phyloP scores from a whole-genome alignment of 768 basidiomycete species.

The Pleurotus citrinopileatus region DNA sequence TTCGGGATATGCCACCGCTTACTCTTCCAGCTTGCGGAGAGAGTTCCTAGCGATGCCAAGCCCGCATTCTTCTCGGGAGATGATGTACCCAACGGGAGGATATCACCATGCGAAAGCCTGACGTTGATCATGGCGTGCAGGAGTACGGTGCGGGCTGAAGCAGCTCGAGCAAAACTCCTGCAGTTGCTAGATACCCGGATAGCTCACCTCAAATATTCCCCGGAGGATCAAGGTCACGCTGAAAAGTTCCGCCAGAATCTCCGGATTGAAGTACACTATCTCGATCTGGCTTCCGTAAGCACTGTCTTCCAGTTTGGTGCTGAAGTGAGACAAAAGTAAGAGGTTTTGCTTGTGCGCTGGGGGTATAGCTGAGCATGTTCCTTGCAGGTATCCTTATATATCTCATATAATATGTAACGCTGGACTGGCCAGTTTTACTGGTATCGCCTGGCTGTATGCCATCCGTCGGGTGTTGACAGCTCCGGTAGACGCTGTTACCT shows the following conservation, averaged over 20 bases:
- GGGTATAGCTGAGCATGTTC: neutral
- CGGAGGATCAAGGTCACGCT: slow-evolving; percentile 50
- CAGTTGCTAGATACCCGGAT: slow-evolving; percentile 54
- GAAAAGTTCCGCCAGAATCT: slow-evolving; percentile 57
- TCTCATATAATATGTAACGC: slow-evolving; percentile 84
- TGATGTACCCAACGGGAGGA: slow-evolving; percentile 5
- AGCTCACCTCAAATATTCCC: slow-evolving; percentile 25
- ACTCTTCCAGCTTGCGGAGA: slow-evolving; percentile 60
- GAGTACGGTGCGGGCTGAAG: slow-evolving; percentile 58
- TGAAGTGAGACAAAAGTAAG: slow-evolving; percentile 49
- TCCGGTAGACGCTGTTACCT: slow-evolving; percentile 45
- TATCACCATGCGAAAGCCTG: slow-evolving; percentile 45
- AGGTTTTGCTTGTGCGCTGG: neutral
- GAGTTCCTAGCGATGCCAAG: slow-evolving; percentile 46
- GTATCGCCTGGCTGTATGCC: slow-evolving; percentile 47
- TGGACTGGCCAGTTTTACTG: slow-evolving; percentile 58
- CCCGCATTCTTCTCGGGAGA: slow-evolving; percentile 20
- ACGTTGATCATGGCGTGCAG: slow-evolving; percentile 84
- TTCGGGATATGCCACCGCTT: slow-evolving; percentile 82
- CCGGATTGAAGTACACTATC: slow-evolving; percentile 52
- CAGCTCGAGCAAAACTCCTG: slow-evolving; percentile 54
- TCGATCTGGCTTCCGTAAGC: slow-evolving; percentile 62
- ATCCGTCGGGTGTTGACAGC: slow-evolving; percentile 33
- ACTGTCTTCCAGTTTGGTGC: slow-evolving; percentile 64
- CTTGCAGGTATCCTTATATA: slow-evolving; percentile 68